Conservation (phyloP, 139 green algal species). For the Micractinium sp. region DNA sequence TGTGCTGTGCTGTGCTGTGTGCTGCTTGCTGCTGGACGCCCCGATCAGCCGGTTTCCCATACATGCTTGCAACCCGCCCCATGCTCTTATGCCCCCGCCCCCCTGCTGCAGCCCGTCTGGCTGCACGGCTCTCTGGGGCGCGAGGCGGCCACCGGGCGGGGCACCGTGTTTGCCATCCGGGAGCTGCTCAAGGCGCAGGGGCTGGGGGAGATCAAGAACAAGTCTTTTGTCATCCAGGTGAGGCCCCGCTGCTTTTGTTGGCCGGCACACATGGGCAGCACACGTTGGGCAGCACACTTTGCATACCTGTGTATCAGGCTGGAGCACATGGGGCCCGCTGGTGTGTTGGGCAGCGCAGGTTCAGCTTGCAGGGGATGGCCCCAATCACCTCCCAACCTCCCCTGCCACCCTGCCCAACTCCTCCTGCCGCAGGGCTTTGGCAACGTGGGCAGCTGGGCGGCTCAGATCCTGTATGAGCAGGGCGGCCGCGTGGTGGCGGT, state of each 20-base stretch:
- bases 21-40: background rate
- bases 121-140: slow-evolving; percentile 87
- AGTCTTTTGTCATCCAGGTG: slow-evolving; percentile 86
- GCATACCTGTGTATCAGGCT: too few species aligned
- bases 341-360: too few species aligned
- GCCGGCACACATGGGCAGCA: too few species aligned
- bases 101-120: slow-evolving; percentile 73
- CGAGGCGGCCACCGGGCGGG: slow-evolving; percentile 85
- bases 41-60: background rate
- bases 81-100: background rate
- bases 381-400: background rate
- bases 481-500: slow-evolving; percentile 84
- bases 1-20: background rate
- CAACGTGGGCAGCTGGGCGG: slow-evolving; percentile 80
- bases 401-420: background rate
- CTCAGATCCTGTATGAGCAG: slow-evolving; percentile 74
- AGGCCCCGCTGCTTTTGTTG: background rate
- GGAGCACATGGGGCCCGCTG: too few species aligned
- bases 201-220: slow-evolving; percentile 58
- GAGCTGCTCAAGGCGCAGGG: slow-evolving; percentile 57
- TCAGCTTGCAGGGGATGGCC: too few species aligned
- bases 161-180: slow-evolving; percentile 82
- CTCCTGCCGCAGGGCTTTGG: slow-evolving; percentile 82
- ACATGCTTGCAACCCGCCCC: background rate
- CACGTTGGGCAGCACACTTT: too few species aligned